Evolutionary conservation across 768 basidiomycete genomes (phyloP), one percentile per base, ranked within the genome.

Genomic region (Tulasnella sp.): DNA sequence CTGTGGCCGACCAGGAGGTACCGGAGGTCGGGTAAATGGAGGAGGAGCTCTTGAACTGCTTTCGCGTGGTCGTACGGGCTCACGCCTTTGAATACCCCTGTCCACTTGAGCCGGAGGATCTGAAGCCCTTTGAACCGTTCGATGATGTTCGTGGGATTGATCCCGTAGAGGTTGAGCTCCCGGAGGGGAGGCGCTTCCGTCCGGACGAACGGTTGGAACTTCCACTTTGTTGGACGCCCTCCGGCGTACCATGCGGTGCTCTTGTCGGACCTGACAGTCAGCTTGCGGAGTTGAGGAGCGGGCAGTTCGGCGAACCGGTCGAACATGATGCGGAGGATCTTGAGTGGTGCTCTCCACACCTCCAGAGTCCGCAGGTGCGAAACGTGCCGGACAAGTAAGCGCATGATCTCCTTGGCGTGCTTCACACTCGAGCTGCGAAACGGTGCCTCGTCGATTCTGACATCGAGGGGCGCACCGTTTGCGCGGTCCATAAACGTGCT

Each of bases 11-110:
- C 1, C 12, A 59, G 80, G 79, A 29, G 78, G 81, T 16, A 42
- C 76, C 76, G 5, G 75, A 78, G 19, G 77, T 78, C 19, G 5
- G 52, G 52, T n/a, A 59, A 29, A 9, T 75, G 40, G 14, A 89
- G 86, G 35, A 94, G 79, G 35, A 89, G 83, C 71, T 92, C 85
- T 77, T 95, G 94, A 66, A 96, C 81, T 5, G 89, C 73, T 75
- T 91, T 89, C 26, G 95, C 75, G 77, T 95, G 92, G 17, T 80
- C 75, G 77, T 94, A 95, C 14, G 87, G 84, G 26, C 12, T 59
- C 11, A 2, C 8, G 14, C 6, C 22, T 26, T 29, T 29, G 52
- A 59, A 59, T 59, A 59, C 22, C 0, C 52, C 52, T 5, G 22
- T 59, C 52, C 52, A 59, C 52, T 59, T 59, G 52, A 59, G 19